Evolutionary conservation across 1,139 yeast genomes (phyloP).

Genomic region (Candida freyschussii): DNA sequence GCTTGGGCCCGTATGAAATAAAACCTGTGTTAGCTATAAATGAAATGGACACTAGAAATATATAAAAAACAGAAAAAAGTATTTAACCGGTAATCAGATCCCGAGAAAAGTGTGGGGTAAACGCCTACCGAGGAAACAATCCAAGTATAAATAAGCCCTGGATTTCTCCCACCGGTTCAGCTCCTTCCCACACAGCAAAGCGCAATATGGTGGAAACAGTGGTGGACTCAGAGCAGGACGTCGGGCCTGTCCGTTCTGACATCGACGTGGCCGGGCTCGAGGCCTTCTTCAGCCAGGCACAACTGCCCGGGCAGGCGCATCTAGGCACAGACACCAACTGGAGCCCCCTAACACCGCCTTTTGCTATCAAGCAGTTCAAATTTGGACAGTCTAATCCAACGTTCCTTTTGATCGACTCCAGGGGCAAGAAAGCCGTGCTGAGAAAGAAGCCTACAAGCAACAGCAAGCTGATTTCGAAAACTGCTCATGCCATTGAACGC

Average conservation of each 20-base stretch:
- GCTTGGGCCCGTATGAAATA: too few species aligned
- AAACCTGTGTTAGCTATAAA: too few species aligned
- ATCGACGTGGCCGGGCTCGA: conserved; percentile 35
- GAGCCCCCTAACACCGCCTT: conserved; percentile 21
- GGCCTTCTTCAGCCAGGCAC: conserved; percentile 26
- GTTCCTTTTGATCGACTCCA: conserved; percentile 43
- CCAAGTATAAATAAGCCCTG: too few species aligned
- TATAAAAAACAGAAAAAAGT: too few species aligned
- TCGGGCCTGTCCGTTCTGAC: conserved; percentile 17
- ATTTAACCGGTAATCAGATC: too few species aligned
- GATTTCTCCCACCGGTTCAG: conserved; percentile 1
- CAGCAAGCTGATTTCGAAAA: conserved; percentile 45
- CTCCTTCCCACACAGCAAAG: neutral
- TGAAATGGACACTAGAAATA: too few species aligned
- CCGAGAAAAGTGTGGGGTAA: conserved; percentile 2
- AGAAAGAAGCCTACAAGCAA: conserved; percentile 61
- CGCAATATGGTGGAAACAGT: conserved; percentile 8
- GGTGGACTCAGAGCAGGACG: conserved; percentile 23
- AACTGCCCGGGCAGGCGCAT: conserved; percentile 6
- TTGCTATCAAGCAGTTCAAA: conserved; percentile 46
- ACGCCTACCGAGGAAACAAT: too few species aligned
- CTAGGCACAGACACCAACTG: conserved; percentile 10
- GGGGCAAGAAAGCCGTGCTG: conserved; percentile 43
- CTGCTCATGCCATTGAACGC: conserved; percentile 65
- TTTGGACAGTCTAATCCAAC: conserved; percentile 71